Evolutionary conservation across 192 early-diverging fungal genomes (phyloP), one percentile per base, ranked within the genome.

Genomic region (Physocladia obscura): DNA sequence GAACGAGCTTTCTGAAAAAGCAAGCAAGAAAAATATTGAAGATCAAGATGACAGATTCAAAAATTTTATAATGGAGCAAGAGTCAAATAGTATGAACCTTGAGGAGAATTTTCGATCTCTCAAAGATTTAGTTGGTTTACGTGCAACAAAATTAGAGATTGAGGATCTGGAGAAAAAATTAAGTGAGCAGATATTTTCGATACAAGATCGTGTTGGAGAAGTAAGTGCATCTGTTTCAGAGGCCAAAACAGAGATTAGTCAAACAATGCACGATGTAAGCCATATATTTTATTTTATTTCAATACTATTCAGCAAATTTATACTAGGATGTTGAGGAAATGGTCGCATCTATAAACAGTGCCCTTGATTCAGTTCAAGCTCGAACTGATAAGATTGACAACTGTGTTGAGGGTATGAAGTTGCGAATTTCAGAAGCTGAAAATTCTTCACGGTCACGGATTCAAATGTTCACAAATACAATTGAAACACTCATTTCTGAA

Each of bases 301-400:
- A n/a, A 8, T 13, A 5, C 22, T 49, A 24, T n/a, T 51, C 0
- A 1, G 27, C 19, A 5, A 32, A 36, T 6, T 49, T 48, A 19
- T 37, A 40, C 30, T 17, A 69, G 68, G 74, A 75, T 34, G 56
- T 75, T 4, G 60, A 75, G 24, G 74, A 75, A 55, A 75, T 75
- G 74, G 67, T 70, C 24, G 34, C 67, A 4, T 63, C 59, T 11
- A 75, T 75, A 38, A 75, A 75, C 49, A 48, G 48, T 37, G 67
- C 74, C 34, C 39, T 75, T 8, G 67, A 75, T 32, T 17, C 57
- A 15, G 49, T 75, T 8, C 67, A 70, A 68, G 57, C 44, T 29
- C 70, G 68, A 8, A 35, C 61, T 11, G 69, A 75, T 27, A 62
- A 55, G 30, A 71, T 60, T 21, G 74, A 75, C 21, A 68, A 62